Evolutionary conservation across 805 yeast species (phyloP), one percentile per base, ranked within the genome.

Genomic region (Limtongozyma cylindracea): DNA sequence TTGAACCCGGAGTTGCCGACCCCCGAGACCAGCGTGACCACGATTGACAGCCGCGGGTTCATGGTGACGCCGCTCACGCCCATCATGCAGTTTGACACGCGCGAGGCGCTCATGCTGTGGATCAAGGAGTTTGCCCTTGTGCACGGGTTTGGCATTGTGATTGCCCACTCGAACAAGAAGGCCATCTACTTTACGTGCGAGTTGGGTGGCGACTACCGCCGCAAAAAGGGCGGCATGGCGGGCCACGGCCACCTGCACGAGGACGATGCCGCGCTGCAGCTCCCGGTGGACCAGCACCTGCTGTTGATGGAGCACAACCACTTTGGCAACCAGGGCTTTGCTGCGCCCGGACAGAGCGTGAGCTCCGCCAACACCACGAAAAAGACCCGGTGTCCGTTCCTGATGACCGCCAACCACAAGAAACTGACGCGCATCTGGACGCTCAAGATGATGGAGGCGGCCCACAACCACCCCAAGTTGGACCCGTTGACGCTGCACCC

Each of bases 111-210:
- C 30, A 58, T 58, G 29, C 61, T 57, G 24, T 61, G 57, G 29
- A 60, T 61, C 22, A 50, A 50, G 23, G 66, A 59, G 26, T 61
- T 59, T 42, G 65, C 65, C 11, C 44, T 61, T 21, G 62, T 56
- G 31, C 57, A 61, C 32, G 65, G 62, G 22, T 60, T 61, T 40
- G 66, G 66, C 4, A 61, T 60, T 21, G 67, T 61, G 11, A 60
- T 61, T 35, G 63, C 66, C 13, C 66, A 61, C 38, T 57, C 64
- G 17, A 61, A 61, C 36, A 52, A 49, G 27, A 61, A 61, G 35
- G 67, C 67, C 17, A 61, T 61, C 27, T 61, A 61, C 37, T 61
- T 57, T 36, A 61, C 66, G 7, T 61, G 68, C 35, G 66, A 60
- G 35, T 40, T 60, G 20, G 68, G 68, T 20, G 68, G 68, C 12